phyloP scores from a whole-genome alignment of 345 rosid genomes.

The Viola odorata region DNA sequence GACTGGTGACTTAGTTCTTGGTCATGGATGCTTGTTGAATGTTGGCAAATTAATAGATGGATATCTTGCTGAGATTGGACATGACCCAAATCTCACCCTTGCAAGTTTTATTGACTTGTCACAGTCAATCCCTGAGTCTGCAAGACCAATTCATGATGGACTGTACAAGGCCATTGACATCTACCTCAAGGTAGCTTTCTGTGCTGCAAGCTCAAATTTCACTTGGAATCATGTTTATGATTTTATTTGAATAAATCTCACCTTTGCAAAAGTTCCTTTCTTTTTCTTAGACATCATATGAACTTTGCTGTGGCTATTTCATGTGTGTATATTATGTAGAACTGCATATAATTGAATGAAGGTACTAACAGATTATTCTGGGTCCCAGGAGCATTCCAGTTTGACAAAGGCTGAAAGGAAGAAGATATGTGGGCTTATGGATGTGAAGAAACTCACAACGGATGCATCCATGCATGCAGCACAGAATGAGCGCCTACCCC shows the following conservation, averaged over 20 bases:
- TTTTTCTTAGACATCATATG: neutral
- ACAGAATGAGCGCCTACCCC: slow-evolving; percentile 80
- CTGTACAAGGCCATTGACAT: slow-evolving; percentile 77
- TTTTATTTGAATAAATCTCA: neutral
- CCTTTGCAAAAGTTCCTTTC: neutral
- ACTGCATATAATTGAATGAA: too few relatives aligned
- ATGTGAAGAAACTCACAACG: slow-evolving; percentile 65
- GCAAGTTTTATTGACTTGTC: slow-evolving; percentile 52
- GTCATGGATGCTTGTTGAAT: slow-evolving; percentile 38
- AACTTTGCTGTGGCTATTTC: too few relatives aligned
- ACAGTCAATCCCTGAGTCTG: slow-evolving; percentile 54
- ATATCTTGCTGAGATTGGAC: slow-evolving; percentile 55
- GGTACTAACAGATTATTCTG: slow-evolving; percentile 3
- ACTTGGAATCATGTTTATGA: neutral
- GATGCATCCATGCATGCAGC: slow-evolving; percentile 83
- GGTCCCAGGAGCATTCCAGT: slow-evolving; percentile 59
- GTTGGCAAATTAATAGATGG: slow-evolving; percentile 71
- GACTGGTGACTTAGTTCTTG: slow-evolving; percentile 35
- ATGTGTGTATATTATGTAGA: too few relatives aligned
- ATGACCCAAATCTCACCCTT: slow-evolving; percentile 40
- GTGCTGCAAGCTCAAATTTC: neutral
- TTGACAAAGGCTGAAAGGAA: slow-evolving; percentile 71
- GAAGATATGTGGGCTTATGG: slow-evolving; percentile 68
- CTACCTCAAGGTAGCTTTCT: slow-evolving; percentile 58
- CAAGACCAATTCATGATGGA: slow-evolving; percentile 70